A percentile compares a stretch with the other conserved stretches of the same genome.
Conservation (phyloP, 2,329 filamentous ascomycete species). For the Monosporascus sp. region DNA sequence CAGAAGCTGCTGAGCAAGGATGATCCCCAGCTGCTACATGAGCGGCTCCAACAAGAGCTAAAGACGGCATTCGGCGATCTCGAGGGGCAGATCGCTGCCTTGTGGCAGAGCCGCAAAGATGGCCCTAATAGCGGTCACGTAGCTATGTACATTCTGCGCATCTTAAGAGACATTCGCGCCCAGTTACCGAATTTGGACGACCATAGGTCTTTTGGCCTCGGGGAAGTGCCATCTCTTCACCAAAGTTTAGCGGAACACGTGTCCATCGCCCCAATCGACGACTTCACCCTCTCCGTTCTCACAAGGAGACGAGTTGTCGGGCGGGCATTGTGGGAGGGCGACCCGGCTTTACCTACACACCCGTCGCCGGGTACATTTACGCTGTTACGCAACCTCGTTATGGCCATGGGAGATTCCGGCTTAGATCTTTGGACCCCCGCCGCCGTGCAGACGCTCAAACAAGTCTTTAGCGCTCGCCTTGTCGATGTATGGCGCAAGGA, state of each 20-base stretch:
- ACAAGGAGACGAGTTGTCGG: slow-evolving; percentile 49
- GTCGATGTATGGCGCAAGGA: slow-evolving; percentile 41
- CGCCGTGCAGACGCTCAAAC: slow-evolving; percentile 60
- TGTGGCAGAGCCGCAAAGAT: slow-evolving; percentile 44
- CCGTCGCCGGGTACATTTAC: slow-evolving; percentile 71
- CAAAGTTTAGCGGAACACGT: slow-evolving; percentile 51
- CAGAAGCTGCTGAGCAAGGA: slow-evolving; percentile 66
- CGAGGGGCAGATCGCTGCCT: slow-evolving; percentile 45
- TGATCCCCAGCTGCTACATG: slow-evolving; percentile 60
- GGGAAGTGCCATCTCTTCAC: slow-evolving; percentile 61
- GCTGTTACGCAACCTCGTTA: slow-evolving; percentile 61
- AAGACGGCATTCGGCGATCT: slow-evolving; percentile 53
- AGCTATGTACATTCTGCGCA: slow-evolving; percentile 64
- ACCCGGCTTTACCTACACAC: slow-evolving; percentile 68
- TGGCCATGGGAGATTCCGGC: slow-evolving; percentile 64
- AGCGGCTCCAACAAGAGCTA: slow-evolving; percentile 52
- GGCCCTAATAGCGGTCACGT: slow-evolving; percentile 45
- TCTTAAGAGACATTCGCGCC: slow-evolving; percentile 68
- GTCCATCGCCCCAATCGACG: slow-evolving; percentile 41
- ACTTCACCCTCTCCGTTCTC: slow-evolving; percentile 38
- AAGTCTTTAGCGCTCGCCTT: slow-evolving; percentile 46
- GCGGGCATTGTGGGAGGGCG: slow-evolving; percentile 73
- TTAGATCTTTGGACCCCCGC: slow-evolving; percentile 75
- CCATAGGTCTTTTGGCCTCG: slow-evolving; percentile 52
- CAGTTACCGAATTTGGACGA: slow-evolving; percentile 52